Conservation (phyloP, 2,329 filamentous ascomycete genomes). For the Clonostachys byssicola region DNA sequence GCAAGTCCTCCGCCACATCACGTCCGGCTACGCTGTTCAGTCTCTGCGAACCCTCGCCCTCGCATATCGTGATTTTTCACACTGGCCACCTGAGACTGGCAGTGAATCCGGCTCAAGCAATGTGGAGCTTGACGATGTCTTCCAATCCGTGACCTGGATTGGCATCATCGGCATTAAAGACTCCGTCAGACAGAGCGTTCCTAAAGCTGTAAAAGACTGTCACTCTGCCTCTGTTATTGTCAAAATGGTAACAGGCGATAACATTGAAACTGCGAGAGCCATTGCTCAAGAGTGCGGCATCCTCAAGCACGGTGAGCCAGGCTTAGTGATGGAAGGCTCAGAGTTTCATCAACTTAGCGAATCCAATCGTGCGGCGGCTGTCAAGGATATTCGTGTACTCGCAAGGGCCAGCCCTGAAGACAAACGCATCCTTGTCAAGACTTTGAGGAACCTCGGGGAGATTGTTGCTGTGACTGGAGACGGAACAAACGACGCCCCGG, state of each 20-base stretch:
- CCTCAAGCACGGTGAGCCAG: conserved; percentile 41
- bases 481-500: conserved; percentile 63
- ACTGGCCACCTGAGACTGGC: conserved; percentile 63
- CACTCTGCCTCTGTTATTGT: conserved; percentile 62
- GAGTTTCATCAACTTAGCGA: too few relatives aligned
- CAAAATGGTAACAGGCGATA: conserved; percentile 72
- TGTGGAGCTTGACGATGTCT: conserved; percentile 48
- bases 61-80: conserved; percentile 68
- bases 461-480: conserved; percentile 65
- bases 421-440: conserved; percentile 61
- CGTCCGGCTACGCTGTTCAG: conserved; percentile 51
- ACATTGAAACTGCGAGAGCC: conserved; percentile 59
- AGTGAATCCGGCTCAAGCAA: conserved; percentile 54
- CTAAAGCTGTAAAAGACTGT: conserved; percentile 59
- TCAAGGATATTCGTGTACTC: conserved; percentile 50
- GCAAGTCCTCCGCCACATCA: conserved; percentile 28
- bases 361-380: too few relatives aligned
- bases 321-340: too few relatives aligned
- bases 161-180: conserved; percentile 70
- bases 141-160: conserved; percentile 65
- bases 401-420: conserved; percentile 68
- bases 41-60: conserved; percentile 77
- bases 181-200: conserved; percentile 61
- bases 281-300: conserved; percentile 64
- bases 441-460: conserved; percentile 60